Percentiles rank a stretch among this genome's conserved stretches.
These are phyloP conservation scores for Saturnispora dispora DNA, from an alignment of 805 yeast genomes.

Conservation along the genomic window DNA sequence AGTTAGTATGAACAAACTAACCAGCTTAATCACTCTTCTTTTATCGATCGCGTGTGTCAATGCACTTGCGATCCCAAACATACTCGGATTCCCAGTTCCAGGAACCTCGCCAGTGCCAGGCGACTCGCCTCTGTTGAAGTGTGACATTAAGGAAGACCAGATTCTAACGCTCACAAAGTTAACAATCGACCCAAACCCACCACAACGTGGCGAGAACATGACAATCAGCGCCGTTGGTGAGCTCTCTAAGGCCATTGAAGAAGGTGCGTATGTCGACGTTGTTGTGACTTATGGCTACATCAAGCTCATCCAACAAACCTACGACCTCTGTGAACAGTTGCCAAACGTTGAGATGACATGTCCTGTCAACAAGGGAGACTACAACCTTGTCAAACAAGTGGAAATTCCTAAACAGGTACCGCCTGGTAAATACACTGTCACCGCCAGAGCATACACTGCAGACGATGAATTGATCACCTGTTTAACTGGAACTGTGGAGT, in stretches of 20 bases:
- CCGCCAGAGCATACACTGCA: slow-evolving; percentile 82
- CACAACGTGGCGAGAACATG: slow-evolving; percentile 73
- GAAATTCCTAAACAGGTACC: slow-evolving; percentile 89
- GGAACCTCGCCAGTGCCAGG: slow-evolving; percentile 77
- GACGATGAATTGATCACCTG: slow-evolving; percentile 81
- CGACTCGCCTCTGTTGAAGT: slow-evolving; percentile 70
- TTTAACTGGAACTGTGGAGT: slow-evolving; percentile 60
- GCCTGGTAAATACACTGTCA: slow-evolving; percentile 83
- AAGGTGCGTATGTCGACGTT: slow-evolving; percentile 92
- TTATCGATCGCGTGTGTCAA: neutral
- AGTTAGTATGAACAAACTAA: neutral
- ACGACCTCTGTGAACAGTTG: slow-evolving; percentile 84
- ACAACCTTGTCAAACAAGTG: slow-evolving; percentile 58
- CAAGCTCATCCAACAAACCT: slow-evolving; percentile 78
- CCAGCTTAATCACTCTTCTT: neutral
- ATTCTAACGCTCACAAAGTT: slow-evolving; percentile 53
- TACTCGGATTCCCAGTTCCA: neutral
- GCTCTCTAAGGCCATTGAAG: slow-evolving; percentile 45
- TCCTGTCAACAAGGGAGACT: slow-evolving; percentile 66
- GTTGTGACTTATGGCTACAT: slow-evolving; percentile 91
- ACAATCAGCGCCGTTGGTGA: slow-evolving; percentile 70
- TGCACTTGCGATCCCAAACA: neutral
- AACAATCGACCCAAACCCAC: slow-evolving; percentile 76
- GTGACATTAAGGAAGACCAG: slow-evolving; percentile 62
- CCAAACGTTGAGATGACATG: slow-evolving; percentile 78